phyloP scores from a whole-genome alignment of 805 yeast species.

The Hermanozyma aechmeae region DNA sequence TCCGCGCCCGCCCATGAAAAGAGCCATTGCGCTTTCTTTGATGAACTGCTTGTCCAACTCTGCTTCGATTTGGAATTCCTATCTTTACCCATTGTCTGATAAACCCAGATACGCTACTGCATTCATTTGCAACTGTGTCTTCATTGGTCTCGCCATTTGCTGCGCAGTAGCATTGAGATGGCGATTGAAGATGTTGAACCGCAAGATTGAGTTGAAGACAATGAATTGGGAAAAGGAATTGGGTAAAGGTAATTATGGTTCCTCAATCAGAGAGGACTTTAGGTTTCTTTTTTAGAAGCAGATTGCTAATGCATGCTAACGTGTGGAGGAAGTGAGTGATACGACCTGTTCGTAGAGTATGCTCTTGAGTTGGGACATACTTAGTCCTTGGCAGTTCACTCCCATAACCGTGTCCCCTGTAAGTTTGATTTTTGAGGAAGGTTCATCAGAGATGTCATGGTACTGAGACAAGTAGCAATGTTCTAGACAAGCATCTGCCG shows the following conservation, averaged over 20 bases:
- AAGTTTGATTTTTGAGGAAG: no score
- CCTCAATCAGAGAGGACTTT: conserved; percentile 33
- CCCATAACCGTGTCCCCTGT: no score
- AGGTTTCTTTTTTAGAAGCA: conserved; percentile 24
- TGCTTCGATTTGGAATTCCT: conserved; percentile 48
- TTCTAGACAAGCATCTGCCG: no score
- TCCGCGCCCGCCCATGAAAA: conserved; percentile 50
- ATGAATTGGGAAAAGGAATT: conserved; percentile 43
- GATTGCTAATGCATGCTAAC: background rate
- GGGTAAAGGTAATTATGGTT: conserved; percentile 37
- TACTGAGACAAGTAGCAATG: no score
- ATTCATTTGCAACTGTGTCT: conserved; percentile 39
- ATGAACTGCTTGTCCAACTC: conserved; percentile 50
- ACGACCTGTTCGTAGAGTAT: no score
- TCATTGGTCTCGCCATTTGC: conserved; percentile 30
- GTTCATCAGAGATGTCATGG: no score
- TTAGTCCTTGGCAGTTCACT: no score
- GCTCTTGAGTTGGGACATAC: no score
- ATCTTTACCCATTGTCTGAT: conserved; percentile 35
- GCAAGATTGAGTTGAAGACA: conserved; percentile 32
- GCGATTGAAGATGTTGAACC: conserved; percentile 30
- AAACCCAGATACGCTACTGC: conserved; percentile 42
- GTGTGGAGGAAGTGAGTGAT: no score
- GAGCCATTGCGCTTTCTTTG: conserved; percentile 48
- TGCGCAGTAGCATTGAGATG: conserved; percentile 30